Conservation (phyloP, 495 filamentous ascomycete genomes). For the Jackrogersella minutella region DNA sequence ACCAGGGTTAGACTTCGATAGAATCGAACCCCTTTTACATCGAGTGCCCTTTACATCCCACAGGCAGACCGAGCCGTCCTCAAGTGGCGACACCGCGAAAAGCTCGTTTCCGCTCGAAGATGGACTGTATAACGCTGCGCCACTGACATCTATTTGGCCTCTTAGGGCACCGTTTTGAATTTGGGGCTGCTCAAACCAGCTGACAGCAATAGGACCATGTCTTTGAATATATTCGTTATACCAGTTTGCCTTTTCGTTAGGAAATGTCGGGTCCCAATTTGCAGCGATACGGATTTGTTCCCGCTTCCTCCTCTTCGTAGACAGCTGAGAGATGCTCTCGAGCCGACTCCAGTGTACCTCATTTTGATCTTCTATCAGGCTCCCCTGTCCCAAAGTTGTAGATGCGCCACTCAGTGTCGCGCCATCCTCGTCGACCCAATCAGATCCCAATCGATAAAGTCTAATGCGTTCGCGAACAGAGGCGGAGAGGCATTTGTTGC, state of each 20-base stretch:
- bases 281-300: constrained; percentile 65
- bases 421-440: constrained; percentile 49
- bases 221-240: constrained; percentile 89
- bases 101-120: constrained; percentile 54
- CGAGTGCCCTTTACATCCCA: constrained; percentile 80
- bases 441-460: constrained; percentile 44
- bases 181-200: constrained; percentile 74
- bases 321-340: constrained; percentile 25
- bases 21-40: constrained; percentile 67
- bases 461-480: constrained; percentile 64
- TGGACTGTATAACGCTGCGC: constrained; percentile 70
- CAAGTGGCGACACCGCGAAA: constrained; percentile 78
- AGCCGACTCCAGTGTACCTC: constrained; percentile 29
- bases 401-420: constrained; percentile 35
- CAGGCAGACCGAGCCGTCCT: constrained; percentile 84
- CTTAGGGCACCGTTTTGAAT: constrained; percentile 42
- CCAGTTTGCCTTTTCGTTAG: constrained; percentile 74
- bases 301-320: constrained; percentile 47
- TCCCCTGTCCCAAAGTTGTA: constrained; percentile 50
- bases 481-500: constrained; percentile 73
- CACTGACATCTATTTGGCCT: constrained; percentile 62
- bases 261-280: constrained; percentile 84
- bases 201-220: constrained; percentile 74
- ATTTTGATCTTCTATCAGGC: constrained; percentile 39
- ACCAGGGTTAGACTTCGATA: constrained; percentile 69